Evolutionary conservation across 257 asterid species (phyloP), one percentile per base, ranked within the genome.

Genomic region (Ilex aquifolium): DNA sequence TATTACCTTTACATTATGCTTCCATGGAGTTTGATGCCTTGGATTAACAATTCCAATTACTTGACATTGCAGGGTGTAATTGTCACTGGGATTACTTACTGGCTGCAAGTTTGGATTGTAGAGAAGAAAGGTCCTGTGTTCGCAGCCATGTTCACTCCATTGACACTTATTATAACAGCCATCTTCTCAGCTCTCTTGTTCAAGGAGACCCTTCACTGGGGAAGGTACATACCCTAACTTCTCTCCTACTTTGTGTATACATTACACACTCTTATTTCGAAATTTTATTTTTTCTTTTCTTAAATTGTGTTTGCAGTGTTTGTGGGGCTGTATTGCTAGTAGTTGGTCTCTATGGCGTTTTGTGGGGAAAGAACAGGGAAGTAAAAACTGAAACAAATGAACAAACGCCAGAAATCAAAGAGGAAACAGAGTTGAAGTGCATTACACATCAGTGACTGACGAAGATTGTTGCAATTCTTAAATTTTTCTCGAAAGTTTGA

Each of bases 51-150:
- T 21, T 21, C 27, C 27, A 21, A 21, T 21, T 21, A 21, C 0
- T 21, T 21, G 27, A 21, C 27, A 4, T 65, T 62, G 74, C 84
- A 87, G 95, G 95, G 95, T 14, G 49, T 84, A 10, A 75, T 87
- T 13, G 90, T 84, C 58, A 85, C 85, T 2, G 95, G 93, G 27
- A 17, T 80, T 53, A 66, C 72, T 1, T 84, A 80, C 53, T 80
- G 81, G 85, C 42, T 82, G 72, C 93, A 84, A 59, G 73, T 85
- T 17, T 80, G 82, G 83, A 80, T 69, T 0, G 81, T 82, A 29
- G 85, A 84, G 76, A 79, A 69, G 56, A 81, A 83, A 66, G 95
- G 95, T 13, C 92, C 95, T 1, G 82, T 87, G 31, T 87, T 75
- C 57, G 56, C 69, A 0, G 87, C 86, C 44, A 62, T 82, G 42